Percentiles rank a stretch among this genome's conserved stretches.
These are phyloP conservation scores for Schwanniomyces pseudopolymorphus DNA, from an alignment of 805 yeast genomes.

Conservation along the genomic window DNA sequence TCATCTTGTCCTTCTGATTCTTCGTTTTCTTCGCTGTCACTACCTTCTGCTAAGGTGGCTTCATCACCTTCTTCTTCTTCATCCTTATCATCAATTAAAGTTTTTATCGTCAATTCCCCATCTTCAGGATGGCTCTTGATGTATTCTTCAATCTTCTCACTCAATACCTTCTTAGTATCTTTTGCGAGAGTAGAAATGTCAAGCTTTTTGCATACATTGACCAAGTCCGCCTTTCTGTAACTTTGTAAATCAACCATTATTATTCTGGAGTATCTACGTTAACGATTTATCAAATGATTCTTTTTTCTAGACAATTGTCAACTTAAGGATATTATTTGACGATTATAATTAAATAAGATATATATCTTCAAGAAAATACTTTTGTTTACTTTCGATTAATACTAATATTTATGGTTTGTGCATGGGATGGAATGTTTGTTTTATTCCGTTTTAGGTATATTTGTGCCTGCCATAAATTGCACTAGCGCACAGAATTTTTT, in stretches of 20 bases:
- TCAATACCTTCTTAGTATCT: constrained; percentile 42
- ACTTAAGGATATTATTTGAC: not conserved
- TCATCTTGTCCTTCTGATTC: constrained; percentile 11
- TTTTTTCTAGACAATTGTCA: not conserved
- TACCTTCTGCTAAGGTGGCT: constrained; percentile 16
- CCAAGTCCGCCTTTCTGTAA: constrained; percentile 42
- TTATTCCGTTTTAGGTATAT: not conserved
- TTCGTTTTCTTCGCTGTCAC: constrained; percentile 17
- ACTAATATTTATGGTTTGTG: not conserved
- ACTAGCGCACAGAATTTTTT: not conserved
- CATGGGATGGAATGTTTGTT: not conserved
- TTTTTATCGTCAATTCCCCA: constrained; percentile 18
- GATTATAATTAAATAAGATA: not conserved
- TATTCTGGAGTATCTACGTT: not conserved
- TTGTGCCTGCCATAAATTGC: not conserved
- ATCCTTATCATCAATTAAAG: constrained; percentile 16
- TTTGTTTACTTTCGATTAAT: not conserved
- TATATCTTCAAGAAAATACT: not conserved
- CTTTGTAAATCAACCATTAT: constrained; percentile 34
- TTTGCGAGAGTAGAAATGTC: constrained; percentile 34
- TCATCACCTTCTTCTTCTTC: constrained; percentile 20
- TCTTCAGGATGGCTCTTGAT: constrained; percentile 26
- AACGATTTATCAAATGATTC: not conserved
- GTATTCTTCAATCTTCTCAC: constrained; percentile 35
- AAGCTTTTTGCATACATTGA: constrained; percentile 32